Percentiles rank a stretch among this genome's conserved stretches.
These are phyloP conservation scores for Dalbergia oliveri DNA, from an alignment of 306 rosid species.

Conservation along the genomic window DNA sequence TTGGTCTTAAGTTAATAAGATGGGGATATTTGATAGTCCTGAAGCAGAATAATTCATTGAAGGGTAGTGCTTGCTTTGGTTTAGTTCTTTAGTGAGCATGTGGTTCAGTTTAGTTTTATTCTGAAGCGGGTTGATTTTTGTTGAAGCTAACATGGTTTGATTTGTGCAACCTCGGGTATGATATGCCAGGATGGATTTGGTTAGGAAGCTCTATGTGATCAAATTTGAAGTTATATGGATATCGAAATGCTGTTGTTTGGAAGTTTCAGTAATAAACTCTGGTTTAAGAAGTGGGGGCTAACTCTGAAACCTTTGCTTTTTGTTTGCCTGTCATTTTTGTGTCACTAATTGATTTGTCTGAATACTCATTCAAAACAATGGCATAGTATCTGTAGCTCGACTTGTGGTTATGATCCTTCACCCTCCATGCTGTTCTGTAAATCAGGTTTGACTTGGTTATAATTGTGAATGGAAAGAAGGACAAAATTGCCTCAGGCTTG, in stretches of 20 bases:
- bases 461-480: conserved; percentile 87
- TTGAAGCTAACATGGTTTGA: conserved; percentile 16
- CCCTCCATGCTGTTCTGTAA: neutral
- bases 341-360: conserved; percentile 3
- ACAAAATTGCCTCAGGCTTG: conserved; percentile 94
- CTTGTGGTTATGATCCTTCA: conserved; percentile 29
- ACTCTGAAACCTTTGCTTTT: neutral
- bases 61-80: conserved; percentile 4
- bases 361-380: neutral
- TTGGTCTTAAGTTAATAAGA: conserved; percentile 4
- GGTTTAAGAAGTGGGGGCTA: conserved; percentile 15
- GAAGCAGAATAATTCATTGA: conserved; percentile 38
- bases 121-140: conserved; percentile 24
- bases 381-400: conserved; percentile 9
- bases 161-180: conserved; percentile 3
- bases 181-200: conserved; percentile 12
- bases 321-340: conserved; percentile 4
- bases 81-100: conserved; percentile 33
- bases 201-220: conserved; percentile 14
- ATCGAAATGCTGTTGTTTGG: conserved; percentile 13
- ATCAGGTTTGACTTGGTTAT: conserved; percentile 92
- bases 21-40: conserved; percentile 12
- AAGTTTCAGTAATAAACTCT: neutral
- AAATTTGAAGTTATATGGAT: conserved; percentile 37
- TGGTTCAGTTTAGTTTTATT: conserved; percentile 5